Conservation (phyloP, 495 filamentous ascomycete species). For the Penicillium cinerascens region DNA sequence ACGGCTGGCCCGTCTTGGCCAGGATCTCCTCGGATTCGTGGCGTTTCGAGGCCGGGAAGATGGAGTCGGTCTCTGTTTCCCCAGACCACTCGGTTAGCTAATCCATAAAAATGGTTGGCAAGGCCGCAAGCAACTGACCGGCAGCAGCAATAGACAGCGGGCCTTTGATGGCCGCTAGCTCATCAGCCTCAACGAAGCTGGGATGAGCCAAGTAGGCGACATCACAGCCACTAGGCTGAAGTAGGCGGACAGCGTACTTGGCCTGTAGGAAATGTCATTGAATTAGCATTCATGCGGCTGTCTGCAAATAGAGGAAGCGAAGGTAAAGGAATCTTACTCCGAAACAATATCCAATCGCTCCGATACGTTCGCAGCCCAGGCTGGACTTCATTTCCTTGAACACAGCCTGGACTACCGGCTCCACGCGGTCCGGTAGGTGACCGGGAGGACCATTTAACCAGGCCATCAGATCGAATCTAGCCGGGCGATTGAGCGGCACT, state of each 20-base stretch:
- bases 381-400: conserved; percentile 50
- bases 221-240: conserved; percentile 40
- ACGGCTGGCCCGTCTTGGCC: conserved; percentile 54
- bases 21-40: conserved; percentile 53
- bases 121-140: conserved; percentile 31
- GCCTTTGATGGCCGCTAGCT: conserved; percentile 60
- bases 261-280: conserved; percentile 14
- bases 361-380: conserved; percentile 59
- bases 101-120: not conserved
- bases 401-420: conserved; percentile 55
- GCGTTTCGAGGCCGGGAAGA: conserved; percentile 66
- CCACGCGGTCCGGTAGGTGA: conserved; percentile 56
- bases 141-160: conserved; percentile 70
- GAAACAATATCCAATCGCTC: conserved; percentile 76
- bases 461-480: conserved; percentile 23
- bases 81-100: not conserved
- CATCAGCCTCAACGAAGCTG: conserved; percentile 63
- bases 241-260: conserved; percentile 48
- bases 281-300: not conserved
- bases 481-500: conserved; percentile 26
- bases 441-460: conserved; percentile 42
- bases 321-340: conserved; percentile 33
- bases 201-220: conserved; percentile 71
- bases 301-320: not conserved
- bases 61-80: conserved; percentile 58